These are phyloP conservation scores for Hygrophorus pudorinus DNA, from an alignment of 768 basidiomycete genomes.

Conservation along the genomic window DNA sequence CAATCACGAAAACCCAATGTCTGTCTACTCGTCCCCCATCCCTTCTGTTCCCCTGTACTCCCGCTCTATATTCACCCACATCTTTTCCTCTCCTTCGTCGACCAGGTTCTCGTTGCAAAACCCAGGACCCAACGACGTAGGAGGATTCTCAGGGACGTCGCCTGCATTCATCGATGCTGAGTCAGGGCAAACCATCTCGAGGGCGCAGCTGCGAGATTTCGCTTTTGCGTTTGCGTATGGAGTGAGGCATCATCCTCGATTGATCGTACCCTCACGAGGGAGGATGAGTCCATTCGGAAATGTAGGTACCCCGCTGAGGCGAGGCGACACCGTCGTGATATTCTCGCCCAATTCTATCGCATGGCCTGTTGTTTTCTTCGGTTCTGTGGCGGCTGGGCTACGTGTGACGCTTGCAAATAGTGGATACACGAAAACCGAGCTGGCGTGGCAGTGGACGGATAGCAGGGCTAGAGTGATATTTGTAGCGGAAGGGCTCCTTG, in stretches of 20 bases:
- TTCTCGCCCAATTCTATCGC: constrained; percentile 59
- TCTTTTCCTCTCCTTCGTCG: constrained; percentile 24
- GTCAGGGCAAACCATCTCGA: constrained; percentile 35
- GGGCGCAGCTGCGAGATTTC: constrained; percentile 31
- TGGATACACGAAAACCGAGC: constrained; percentile 56
- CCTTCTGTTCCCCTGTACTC: constrained; percentile 27
- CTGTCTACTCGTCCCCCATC: constrained; percentile 38
- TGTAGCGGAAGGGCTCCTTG: constrained; percentile 50
- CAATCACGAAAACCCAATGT: constrained; percentile 15
- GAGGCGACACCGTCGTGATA: constrained; percentile 52
- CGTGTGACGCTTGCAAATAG: constrained; percentile 66
- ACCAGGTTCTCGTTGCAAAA: background rate
- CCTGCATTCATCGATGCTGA: constrained; percentile 47
- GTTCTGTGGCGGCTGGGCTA: constrained; percentile 56
- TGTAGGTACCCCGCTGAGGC: constrained; percentile 21
- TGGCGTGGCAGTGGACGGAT: constrained; percentile 63
- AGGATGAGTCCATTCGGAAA: background rate
- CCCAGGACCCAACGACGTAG: constrained; percentile 14
- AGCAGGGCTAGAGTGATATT: constrained; percentile 56
- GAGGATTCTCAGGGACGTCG: constrained; percentile 22
- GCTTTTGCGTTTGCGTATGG: constrained; percentile 42
- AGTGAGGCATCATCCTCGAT: constrained; percentile 31
- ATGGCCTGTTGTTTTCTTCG: constrained; percentile 39
- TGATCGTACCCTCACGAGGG: background rate
- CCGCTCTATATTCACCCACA: constrained; percentile 39